Evolutionary conservation across 306 rosid genomes (phyloP), one percentile per base, ranked within the genome.

Genomic region (Prosopis cineraria): DNA sequence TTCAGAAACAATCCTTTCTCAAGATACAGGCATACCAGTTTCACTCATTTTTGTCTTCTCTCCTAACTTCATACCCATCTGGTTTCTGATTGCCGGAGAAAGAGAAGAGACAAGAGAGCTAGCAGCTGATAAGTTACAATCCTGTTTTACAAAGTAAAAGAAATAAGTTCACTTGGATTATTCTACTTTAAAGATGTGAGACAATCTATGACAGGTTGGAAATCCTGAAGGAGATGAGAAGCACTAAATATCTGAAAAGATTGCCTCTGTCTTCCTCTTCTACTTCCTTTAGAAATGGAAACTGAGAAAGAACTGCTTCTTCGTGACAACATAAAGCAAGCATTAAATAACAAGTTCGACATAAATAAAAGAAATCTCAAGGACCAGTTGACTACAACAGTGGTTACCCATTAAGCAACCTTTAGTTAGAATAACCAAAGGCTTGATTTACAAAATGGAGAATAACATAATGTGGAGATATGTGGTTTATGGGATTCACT

Each of bases 31-130:
- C 82, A 67, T 88, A 94, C 97, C 95, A 16, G 89, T 88, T 82
- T 85, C 87, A 29, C 64, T 77, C 31, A 78, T 58, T 48, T 66
- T 45, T 41, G 67, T 81, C 52, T 65, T 84, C 74, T 80, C 89
- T 74, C 89, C 90, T 76, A 88, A 88, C 78, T 79, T 78, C 83
- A 73, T 75, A 64, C 85, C 82, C 80, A 94, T 85, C 78, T 87
- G 87, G 86, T 77, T 82, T 87, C 85, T 88, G 77, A 94, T 45
- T 37, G 84, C 65, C 19, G 84, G 89, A 73, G 98, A 93, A 48
- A 95, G 96, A 45, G 80, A 80, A 73, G 93, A 91, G 78, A 89
- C 84, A n/a, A 92, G 86, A 79, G 87, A 67, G 73, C 77, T 72
- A 69, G 87, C 79, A 67, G 78, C 88, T 67, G 87, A 73, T 75